Evolutionary conservation across 148 eudicot genomes (phyloP).

Genomic region (Diospyros kaki): DNA sequence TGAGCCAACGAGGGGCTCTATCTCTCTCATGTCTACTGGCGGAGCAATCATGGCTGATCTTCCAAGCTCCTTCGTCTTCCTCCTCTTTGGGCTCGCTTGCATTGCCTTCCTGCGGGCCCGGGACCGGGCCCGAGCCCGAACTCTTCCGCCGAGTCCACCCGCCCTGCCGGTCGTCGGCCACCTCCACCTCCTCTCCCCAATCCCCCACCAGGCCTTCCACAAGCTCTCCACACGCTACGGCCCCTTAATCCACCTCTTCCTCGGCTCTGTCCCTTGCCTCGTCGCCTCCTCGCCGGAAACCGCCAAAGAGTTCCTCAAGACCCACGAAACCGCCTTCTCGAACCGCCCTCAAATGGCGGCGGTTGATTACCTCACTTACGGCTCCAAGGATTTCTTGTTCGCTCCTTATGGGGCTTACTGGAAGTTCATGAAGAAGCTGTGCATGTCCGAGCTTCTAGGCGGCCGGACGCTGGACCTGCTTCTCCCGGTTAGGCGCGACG

Average conservation of each 20-base stretch:
- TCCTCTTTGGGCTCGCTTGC: conserved; percentile 19
- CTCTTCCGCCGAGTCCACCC: conserved; percentile 34
- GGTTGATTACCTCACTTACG: conserved; percentile 34
- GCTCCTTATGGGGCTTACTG: conserved; percentile 45
- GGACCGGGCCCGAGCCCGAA: background rate
- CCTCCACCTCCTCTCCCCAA: conserved; percentile 44
- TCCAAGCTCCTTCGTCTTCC: conserved; percentile 14
- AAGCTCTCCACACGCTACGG: conserved; percentile 34
- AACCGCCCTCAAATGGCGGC: conserved; percentile 23
- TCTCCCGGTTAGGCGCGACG: conserved; percentile 25
- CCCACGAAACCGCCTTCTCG: conserved; percentile 28
- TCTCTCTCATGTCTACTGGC: background rate
- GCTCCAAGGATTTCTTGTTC: conserved; percentile 35
- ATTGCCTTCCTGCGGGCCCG: conserved; percentile 8
- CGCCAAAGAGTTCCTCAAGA: conserved; percentile 37
- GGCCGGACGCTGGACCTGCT: conserved; percentile 25
- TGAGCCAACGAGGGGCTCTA: background rate
- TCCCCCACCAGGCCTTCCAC: conserved; percentile 41
- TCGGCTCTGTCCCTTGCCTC: conserved; percentile 35
- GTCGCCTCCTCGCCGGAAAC: conserved; percentile 33
- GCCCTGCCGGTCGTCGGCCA: conserved; percentile 42
- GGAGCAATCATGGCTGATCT: conserved; percentile 18
- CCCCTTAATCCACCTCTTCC: conserved; percentile 27
- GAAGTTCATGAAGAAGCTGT: conserved; percentile 40
- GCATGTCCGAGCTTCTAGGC: conserved; percentile 41